Evolutionary conservation across 306 rosid genomes (phyloP), one percentile per base, ranked within the genome.

Genomic region (Vachellia collinsii): DNA sequence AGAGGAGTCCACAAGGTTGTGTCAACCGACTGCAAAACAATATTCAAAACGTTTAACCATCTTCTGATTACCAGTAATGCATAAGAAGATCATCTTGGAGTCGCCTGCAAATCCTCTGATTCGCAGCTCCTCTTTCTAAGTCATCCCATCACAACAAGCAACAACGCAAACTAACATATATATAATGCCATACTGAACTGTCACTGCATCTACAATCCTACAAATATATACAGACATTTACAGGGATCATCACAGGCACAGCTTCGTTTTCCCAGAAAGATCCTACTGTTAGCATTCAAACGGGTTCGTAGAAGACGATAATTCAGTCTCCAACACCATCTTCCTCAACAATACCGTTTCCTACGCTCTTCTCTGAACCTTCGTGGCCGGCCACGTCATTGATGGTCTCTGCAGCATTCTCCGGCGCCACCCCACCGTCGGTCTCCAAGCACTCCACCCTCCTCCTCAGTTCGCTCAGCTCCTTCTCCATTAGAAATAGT

Each of bases 401-500:
- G 11, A 67, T 76, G 43, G 82, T 90, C 61, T 87, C 92, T 39
- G 88, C 89, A 6, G 78, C 77, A 64, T 84, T 86, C 80, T 84
- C 72, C 7, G 3, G 25, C 22, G 14, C 6, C 23, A 17, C 88
- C 75, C 89, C 34, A 76, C 90, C 56, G 29, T 85, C 36, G n/a
- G 66, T 86, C 83, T 92, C 94, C 69, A 90, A 79, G 68, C 80
- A 86, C 79, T 38, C 78, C 65, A 92, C 74, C 76, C 94, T 86
- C 68, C 89, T 88, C 73, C 91, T 88, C 76, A 92, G 29, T 20
- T 90, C 97, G 1, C 79, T 82, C 79, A 91, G 61, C 86, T 93
- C 93, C 66, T 84, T 85, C 83, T 93, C 97, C 88, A 90, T 84
- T 53, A 90, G 42, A 77, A 90, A 85, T 46, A 91, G 83, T 77